A percentile compares a stretch with the other conserved stretches of the same genome.
phyloP scores from a whole-genome alignment of 441 rosid species.

The Erodium moschatum region DNA sequence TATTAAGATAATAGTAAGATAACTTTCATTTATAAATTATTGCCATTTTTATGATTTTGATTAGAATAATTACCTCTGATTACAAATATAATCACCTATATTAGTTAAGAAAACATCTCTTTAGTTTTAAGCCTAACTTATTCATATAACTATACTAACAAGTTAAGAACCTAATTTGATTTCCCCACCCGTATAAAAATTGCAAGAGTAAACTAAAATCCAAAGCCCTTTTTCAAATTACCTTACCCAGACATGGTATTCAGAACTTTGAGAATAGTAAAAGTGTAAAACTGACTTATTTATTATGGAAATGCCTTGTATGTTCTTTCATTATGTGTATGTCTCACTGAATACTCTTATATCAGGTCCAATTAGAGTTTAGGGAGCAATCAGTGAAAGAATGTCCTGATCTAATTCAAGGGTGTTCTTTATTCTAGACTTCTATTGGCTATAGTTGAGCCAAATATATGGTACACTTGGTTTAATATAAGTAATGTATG shows the following conservation, averaged over 20 bases:
- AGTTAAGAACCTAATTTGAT: not conserved
- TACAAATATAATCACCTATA: not conserved
- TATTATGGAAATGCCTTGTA: not conserved
- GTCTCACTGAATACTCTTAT: not conserved
- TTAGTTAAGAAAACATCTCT: not conserved
- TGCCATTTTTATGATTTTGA: not conserved
- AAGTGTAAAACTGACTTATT: not conserved
- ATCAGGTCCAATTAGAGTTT: slow-evolving; percentile 8
- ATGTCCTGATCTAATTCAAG: slow-evolving; percentile 1
- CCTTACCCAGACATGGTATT: not conserved
- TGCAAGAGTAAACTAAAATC: slow-evolving; percentile 8
- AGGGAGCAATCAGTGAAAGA: not conserved
- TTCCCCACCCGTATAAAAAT: not conserved
- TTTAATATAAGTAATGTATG: slow-evolving; percentile 14
- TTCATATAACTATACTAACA: not conserved
- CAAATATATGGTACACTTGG: not conserved
- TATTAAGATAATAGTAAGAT: not conserved
- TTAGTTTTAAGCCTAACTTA: not conserved
- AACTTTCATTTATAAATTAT: not conserved
- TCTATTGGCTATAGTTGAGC: not conserved
- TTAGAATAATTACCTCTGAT: not conserved
- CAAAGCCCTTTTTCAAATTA: not conserved
- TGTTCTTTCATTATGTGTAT: not conserved
- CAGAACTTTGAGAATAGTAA: not conserved
- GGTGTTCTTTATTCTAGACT: not conserved